Conservation (phyloP, 331 rosid species). For the Arachis monticola region DNA sequence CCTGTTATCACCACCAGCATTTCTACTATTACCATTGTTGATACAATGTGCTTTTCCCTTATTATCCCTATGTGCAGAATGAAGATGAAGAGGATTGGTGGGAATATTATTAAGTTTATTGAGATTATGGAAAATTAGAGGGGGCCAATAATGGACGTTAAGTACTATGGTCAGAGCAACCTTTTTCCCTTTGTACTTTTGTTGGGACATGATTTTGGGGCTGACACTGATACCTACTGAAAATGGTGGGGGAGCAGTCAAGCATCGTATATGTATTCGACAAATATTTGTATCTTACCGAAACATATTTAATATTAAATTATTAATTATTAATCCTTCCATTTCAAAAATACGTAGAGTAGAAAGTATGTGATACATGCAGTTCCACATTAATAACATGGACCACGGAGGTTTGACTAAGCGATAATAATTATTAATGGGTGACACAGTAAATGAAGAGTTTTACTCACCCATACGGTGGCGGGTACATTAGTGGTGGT, state of each 20-base stretch:
- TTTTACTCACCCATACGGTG: conserved; percentile 66
- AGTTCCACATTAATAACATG: conserved; percentile 55
- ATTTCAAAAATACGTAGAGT: no score
- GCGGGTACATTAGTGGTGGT: conserved; percentile 60
- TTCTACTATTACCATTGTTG: conserved; percentile 33
- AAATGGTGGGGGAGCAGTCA: conserved; percentile 53
- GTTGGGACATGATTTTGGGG: conserved; percentile 44
- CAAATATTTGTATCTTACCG: conserved; percentile 43
- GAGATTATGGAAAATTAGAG: conserved; percentile 10
- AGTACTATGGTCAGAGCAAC: conserved; percentile 26
- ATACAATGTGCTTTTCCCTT: no score
- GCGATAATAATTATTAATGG: conserved; percentile 33
- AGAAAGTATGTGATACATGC: conserved; percentile 27
- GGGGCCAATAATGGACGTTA: conserved; percentile 33
- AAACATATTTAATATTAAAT: no score
- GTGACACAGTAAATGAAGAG: no score
- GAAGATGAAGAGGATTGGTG: no score
- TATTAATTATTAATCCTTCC: no score
- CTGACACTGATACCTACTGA: conserved; percentile 59
- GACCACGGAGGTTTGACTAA: conserved; percentile 56
- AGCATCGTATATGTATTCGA: conserved; percentile 43
- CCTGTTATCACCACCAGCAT: conserved; percentile 17
- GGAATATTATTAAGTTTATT: no score
- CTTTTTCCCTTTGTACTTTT: conserved; percentile 30
- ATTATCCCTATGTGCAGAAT: no score